Conservation (phyloP, 176 grass and related monocot species). For the Oryza longistaminata region DNA sequence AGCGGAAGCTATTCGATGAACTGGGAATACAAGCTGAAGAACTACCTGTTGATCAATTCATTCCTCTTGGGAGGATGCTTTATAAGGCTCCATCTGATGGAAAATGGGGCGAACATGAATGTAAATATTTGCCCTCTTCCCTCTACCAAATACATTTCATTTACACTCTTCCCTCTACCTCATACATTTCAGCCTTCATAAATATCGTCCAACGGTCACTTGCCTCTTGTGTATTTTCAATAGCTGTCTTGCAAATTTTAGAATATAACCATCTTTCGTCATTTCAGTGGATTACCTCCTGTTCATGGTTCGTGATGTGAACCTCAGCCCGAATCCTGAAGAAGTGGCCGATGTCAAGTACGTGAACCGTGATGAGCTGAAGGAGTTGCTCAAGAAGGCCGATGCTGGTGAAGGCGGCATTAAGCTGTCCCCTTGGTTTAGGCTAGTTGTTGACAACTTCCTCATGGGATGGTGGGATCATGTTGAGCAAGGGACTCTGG, state of each 20-base stretch:
- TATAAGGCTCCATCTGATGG: slow-evolving; percentile 96
- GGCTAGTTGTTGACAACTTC: slow-evolving; percentile 88
- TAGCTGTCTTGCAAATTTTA: neutral
- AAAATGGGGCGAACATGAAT: slow-evolving; percentile 92
- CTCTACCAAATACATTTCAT: neutral
- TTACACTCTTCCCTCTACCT: neutral
- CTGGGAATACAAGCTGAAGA: slow-evolving; percentile 75
- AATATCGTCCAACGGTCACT: neutral
- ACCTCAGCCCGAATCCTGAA: slow-evolving; percentile 62
- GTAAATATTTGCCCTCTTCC: slow-evolving; percentile 34
- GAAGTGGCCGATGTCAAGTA: slow-evolving; percentile 80
- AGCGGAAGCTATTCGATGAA: slow-evolving; percentile 91
- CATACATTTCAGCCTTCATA: neutral
- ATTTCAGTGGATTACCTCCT: slow-evolving; percentile 92
- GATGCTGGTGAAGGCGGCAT: slow-evolving; percentile 67
- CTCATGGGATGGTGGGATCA: slow-evolving; percentile 93
- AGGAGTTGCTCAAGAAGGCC: slow-evolving; percentile 69
- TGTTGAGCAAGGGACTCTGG: slow-evolving; percentile 70
- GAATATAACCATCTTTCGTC: neutral
- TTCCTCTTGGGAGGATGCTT: slow-evolving; percentile 75
- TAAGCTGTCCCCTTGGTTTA: slow-evolving; percentile 91
- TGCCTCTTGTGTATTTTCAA: neutral
- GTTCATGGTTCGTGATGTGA: slow-evolving; percentile 78
- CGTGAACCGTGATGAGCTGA: slow-evolving; percentile 68
- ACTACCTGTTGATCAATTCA: slow-evolving; percentile 78